phyloP scores from a whole-genome alignment of 306 rosid genomes.

The Begonia fuchsioides region DNA sequence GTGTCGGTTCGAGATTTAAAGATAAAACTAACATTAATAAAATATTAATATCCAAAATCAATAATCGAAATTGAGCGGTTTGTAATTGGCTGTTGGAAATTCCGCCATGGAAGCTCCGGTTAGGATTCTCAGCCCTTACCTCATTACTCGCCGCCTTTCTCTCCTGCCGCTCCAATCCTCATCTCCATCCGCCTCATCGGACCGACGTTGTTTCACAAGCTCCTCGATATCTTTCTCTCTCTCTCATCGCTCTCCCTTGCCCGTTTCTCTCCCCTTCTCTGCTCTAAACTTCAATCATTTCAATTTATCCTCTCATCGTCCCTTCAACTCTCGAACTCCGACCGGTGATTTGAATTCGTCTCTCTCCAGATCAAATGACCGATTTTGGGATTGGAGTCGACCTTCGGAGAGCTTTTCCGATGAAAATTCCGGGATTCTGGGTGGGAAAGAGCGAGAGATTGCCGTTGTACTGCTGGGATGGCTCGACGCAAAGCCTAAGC shows the following conservation, averaged over 20 bases:
- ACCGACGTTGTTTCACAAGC: constrained; percentile 1
- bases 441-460: constrained; percentile 15
- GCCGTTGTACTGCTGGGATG: constrained; percentile 76
- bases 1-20: no score
- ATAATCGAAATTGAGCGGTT: no score
- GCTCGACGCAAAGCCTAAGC: constrained; percentile 70
- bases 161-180: no score
- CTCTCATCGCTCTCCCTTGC: constrained; percentile 16
- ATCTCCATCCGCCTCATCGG: constrained; percentile 1
- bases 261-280: constrained; percentile 8
- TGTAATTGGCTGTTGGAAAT: background rate
- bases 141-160: constrained; percentile 18
- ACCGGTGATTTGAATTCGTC: constrained; percentile 11
- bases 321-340: constrained; percentile 10
- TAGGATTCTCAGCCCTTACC: constrained; percentile 21
- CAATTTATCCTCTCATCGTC: constrained; percentile 21
- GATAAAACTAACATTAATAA: no score
- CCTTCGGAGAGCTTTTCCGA: constrained; percentile 14
- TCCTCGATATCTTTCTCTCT: constrained; percentile 12
- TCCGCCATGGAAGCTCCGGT: constrained; percentile 43
- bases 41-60: no score
- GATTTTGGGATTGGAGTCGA: constrained; percentile 27
- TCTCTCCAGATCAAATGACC: constrained; percentile 13
- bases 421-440: constrained; percentile 12
- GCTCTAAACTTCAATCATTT: constrained; percentile 14